Evolutionary conservation across 768 basidiomycete species (phyloP).

Genomic region (Xanthoconium stramineum): DNA sequence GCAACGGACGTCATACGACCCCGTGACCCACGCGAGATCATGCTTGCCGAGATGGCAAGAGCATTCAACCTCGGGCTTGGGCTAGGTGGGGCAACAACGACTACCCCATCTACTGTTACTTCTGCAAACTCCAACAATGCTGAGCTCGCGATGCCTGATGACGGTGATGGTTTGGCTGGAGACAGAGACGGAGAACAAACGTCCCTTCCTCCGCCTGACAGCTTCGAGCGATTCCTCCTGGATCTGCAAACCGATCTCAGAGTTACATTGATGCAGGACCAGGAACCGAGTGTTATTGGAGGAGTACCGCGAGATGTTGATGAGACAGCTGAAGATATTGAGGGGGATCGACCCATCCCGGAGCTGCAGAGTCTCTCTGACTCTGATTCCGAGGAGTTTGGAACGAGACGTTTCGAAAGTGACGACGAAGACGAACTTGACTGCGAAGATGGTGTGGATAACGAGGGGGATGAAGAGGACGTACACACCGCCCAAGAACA

Average conservation of each 20-base stretch:
- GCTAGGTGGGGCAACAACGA: constrained; percentile 29
- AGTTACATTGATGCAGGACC: constrained; percentile 49
- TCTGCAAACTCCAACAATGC: constrained; percentile 6
- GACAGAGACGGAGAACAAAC: constrained; percentile 17
- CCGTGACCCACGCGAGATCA: constrained; percentile 59
- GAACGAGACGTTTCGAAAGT: constrained; percentile 10
- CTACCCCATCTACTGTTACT: background rate
- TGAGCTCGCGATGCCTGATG: constrained; percentile 10
- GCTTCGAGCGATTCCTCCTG: constrained; percentile 78
- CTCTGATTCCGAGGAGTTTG: constrained; percentile 30
- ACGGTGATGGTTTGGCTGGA: background rate
- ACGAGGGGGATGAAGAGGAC: constrained; percentile 27
- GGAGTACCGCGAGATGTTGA: constrained; percentile 3
- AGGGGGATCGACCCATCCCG: constrained; percentile 19
- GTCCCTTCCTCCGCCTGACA: constrained; percentile 50
- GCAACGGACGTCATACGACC: constrained; percentile 10
- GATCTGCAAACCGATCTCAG: constrained; percentile 76
- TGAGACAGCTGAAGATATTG: constrained; percentile 13
- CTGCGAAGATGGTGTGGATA: constrained; percentile 28
- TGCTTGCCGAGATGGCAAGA: constrained; percentile 79
- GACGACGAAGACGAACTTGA: constrained; percentile 28
- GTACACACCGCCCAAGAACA: constrained; percentile 22
- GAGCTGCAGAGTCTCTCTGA: constrained; percentile 24
- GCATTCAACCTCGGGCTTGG: constrained; percentile 75
- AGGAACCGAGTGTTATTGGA: constrained; percentile 8